These are phyloP conservation scores for Metrosideros polymorpha DNA, from an alignment of 441 rosid species.

Conservation along the genomic window DNA sequence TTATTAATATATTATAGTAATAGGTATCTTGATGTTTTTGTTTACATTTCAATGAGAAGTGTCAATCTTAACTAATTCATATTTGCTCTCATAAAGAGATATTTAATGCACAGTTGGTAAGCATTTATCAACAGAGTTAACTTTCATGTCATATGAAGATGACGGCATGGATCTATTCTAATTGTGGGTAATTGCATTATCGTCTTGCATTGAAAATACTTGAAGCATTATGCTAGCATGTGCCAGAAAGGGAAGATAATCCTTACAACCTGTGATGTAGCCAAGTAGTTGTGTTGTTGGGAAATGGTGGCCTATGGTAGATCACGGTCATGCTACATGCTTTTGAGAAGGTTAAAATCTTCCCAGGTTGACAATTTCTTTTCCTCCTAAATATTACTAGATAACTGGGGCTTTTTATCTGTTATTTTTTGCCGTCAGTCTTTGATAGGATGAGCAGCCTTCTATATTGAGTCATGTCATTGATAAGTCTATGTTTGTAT, in stretches of 20 bases:
- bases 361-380: neutral
- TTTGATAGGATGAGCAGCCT: neutral
- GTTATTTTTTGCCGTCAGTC: neutral
- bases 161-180: neutral
- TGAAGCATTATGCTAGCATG: neutral
- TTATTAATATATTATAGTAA: neutral
- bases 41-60: neutral
- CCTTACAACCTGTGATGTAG: neutral
- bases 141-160: neutral
- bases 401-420: neutral
- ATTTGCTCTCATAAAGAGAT: neutral
- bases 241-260: neutral
- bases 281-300: neutral
- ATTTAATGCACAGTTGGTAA: neutral
- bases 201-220: neutral
- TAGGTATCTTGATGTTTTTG: neutral
- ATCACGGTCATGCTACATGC: neutral
- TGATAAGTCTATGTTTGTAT: neutral
- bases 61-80: neutral
- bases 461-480: neutral
- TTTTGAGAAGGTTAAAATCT: neutral
- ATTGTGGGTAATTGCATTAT: neutral
- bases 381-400: neutral
- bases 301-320: neutral
- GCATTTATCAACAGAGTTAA: neutral